Base-by-base conservation (phyloP, 805 yeast genomes). In the Pachysolen tannophilus region DNA sequence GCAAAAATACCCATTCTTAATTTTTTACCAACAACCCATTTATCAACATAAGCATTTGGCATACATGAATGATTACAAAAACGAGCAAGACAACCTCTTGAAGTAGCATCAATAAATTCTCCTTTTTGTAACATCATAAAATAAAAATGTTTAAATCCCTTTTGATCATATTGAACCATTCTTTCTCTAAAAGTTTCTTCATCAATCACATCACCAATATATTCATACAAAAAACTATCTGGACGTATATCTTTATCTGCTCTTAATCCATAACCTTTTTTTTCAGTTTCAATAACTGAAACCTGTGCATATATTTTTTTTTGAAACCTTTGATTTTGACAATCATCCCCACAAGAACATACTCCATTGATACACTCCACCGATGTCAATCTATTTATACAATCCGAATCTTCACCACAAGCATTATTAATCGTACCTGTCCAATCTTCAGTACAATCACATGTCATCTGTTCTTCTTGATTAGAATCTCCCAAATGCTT, bases 81-180 rank as follows among this genome's bases (percentile, higher is more conserved):
- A 38, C 98, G 68, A 2, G 95, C 96, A 37, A 90, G 58, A 14
- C 86, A 75, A 6, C 97, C 98, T 60, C 75, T 82, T 32, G 69
- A 69, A 2, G 97, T 90, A 32, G 98, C 98, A 58, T 90, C 98
- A 39, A 90, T 85, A 52, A 87, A 92, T 52, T 90, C 90, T 40
- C 86, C 87, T 54, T 79, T 83, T 48, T 86, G 92, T 40, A 88
- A 69, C 95, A 85, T 85, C 97, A 88, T 88, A 57, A 88, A 88
- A 59, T 88, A 88, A 48, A 88, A 88, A 58, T 88, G 97, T 55
- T 75, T 75, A 42, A 79, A 65, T 5, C 78, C 74, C 48, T 69
- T 69, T 25, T 64, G 59, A 49, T 82, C 94, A 55, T 90, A 90
- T 29, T 70, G 71, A 28, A 74, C 63, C 81, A 81, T 82, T 41